phyloP scores from a whole-genome alignment of 83 land plant species.

The Isoetes engelmannii region DNA sequence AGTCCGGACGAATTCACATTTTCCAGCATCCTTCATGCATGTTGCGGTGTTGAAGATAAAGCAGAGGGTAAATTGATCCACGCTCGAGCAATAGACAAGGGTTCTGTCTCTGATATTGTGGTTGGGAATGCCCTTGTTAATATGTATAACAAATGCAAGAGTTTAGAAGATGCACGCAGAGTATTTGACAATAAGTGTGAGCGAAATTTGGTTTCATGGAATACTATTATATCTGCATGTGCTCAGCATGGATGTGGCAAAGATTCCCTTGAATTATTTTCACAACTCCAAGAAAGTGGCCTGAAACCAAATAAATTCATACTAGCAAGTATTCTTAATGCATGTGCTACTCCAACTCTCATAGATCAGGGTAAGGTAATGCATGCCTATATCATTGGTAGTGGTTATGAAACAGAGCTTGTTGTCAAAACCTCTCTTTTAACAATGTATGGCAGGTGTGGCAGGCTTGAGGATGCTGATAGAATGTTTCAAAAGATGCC shows the following conservation, averaged over 20 bases:
- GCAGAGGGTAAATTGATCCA: background rate
- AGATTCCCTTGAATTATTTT: background rate
- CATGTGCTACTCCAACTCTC: background rate
- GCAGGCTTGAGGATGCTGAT: background rate
- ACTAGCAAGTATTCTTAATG: background rate
- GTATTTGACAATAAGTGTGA: background rate
- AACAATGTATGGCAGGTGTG: slow-evolving; percentile 8
- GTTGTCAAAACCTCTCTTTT: background rate
- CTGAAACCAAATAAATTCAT: background rate
- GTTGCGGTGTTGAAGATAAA: background rate
- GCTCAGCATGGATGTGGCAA: slow-evolving; percentile 3
- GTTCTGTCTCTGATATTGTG: background rate
- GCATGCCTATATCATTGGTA: background rate
- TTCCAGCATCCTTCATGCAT: background rate
- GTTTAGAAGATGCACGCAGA: background rate
- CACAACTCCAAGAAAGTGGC: background rate
- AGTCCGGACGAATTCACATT: background rate
- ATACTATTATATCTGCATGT: background rate
- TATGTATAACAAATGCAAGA: background rate
- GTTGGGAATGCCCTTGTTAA: background rate
- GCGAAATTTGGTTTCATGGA: background rate
- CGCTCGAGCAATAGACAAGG: background rate
- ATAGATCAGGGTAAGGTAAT: background rate
- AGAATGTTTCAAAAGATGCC: background rate
- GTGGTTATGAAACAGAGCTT: background rate